phyloP scores from a whole-genome alignment of 805 yeast genomes.

The Candida insectalens region DNA sequence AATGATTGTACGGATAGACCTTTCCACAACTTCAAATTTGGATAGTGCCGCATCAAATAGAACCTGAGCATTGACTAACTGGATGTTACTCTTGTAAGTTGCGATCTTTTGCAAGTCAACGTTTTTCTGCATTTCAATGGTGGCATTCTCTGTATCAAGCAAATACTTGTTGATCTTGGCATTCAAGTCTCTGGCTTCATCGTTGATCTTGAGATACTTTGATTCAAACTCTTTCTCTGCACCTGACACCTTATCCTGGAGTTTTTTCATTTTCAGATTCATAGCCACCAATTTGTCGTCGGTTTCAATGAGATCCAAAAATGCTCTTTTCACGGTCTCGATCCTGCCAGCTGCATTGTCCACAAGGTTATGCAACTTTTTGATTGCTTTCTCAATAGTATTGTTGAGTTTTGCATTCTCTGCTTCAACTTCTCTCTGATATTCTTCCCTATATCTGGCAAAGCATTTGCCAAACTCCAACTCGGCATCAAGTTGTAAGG shows the following conservation, averaged over 20 bases:
- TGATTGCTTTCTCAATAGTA: background rate
- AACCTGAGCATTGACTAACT: conserved; percentile 16
- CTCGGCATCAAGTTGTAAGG: background rate
- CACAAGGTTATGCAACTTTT: background rate
- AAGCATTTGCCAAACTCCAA: background rate
- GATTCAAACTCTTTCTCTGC: conserved; percentile 1
- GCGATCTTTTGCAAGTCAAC: conserved; percentile 14
- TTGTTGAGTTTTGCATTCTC: background rate
- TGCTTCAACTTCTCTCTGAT: background rate
- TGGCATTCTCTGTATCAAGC: conserved; percentile 5
- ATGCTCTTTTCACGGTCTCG: conserved; percentile 1
- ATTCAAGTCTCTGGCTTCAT: conserved; percentile 3
- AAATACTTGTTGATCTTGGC: conserved; percentile 4
- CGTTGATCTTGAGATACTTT: conserved; percentile 2
- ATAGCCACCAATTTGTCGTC: conserved; percentile 5
- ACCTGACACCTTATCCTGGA: background rate
- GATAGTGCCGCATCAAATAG: conserved; percentile 20
- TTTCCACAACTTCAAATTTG: conserved; percentile 16
- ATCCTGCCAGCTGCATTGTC: background rate
- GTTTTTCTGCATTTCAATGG: conserved; percentile 7
- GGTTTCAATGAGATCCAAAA: conserved; percentile 1
- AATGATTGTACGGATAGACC: conserved; percentile 6
- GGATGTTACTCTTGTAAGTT: conserved; percentile 17
- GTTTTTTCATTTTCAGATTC: background rate
- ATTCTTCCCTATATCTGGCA: background rate